phyloP scores from a whole-genome alignment of 306 rosid genomes.

The Mucuna pruriens region DNA sequence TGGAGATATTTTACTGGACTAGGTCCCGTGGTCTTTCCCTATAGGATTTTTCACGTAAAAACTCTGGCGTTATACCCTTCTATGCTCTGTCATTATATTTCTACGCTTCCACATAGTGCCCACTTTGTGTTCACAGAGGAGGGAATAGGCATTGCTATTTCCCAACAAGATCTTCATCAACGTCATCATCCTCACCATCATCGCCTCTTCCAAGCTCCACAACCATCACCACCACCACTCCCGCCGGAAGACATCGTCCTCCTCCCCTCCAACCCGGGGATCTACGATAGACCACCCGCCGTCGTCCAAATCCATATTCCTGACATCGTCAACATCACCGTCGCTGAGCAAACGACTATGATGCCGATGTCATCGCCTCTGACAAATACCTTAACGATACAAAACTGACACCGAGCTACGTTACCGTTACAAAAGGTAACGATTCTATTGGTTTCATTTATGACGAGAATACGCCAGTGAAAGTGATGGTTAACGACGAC shows the following conservation, averaged over 20 bases:
- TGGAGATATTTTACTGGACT: too few species aligned
- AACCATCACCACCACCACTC: constrained; percentile 6
- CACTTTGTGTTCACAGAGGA: too few species aligned
- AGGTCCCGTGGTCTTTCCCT: too few species aligned
- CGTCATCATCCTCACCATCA: constrained; percentile 77
- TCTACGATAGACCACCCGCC: constrained; percentile 1
- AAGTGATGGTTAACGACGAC: background rate
- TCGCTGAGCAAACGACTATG: too few species aligned
- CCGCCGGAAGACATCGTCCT: background rate
- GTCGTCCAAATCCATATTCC: background rate
- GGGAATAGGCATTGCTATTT: too few species aligned
- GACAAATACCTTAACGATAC: constrained; percentile 15
- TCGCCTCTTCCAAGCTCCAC: too few species aligned
- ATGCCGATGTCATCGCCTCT: background rate
- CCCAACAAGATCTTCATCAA: constrained; percentile 74
- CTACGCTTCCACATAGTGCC: too few species aligned
- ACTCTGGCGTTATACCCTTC: too few species aligned
- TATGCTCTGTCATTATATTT: too few species aligned
- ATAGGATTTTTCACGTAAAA: too few species aligned
- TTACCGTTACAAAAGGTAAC: background rate
- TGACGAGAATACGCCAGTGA: constrained; percentile 29
- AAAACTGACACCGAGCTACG: background rate
- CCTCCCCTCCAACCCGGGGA: constrained; percentile 8
- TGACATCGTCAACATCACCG: background rate
- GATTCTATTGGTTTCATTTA: constrained; percentile 18